Evolutionary conservation across 140 eudicot species (phyloP).

Genomic region (Bidens hawaiensis): DNA sequence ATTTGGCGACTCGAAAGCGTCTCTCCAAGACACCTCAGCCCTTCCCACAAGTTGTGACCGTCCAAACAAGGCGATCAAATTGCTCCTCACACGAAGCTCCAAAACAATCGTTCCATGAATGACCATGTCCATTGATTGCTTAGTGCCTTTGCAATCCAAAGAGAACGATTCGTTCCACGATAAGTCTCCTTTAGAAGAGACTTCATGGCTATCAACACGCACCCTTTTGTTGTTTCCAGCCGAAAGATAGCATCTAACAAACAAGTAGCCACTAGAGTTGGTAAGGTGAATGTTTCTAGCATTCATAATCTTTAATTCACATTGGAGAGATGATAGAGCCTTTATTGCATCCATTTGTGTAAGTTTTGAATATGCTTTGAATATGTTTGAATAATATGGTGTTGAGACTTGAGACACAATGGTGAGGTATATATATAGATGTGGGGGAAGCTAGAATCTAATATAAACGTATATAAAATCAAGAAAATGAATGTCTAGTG

Average conservation of each 20-base stretch:
- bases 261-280: constrained; percentile 29
- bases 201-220: constrained; percentile 41
- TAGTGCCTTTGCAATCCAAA: constrained; percentile 36
- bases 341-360: constrained; percentile 28
- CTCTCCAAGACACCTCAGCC: constrained; percentile 56
- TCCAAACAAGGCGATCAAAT: constrained; percentile 25
- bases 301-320: constrained; percentile 46
- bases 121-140: constrained; percentile 39
- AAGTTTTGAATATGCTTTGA: not conserved
- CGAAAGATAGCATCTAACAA: constrained; percentile 62
- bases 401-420: too few species aligned
- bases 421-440: constrained; percentile 2
- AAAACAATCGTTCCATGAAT: constrained; percentile 35
- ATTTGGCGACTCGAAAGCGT: constrained; percentile 35
- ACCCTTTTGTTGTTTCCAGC: constrained; percentile 57
- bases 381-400: constrained; percentile 8
- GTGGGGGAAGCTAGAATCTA: constrained; percentile 8
- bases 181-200: constrained; percentile 29
- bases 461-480: constrained; percentile 18
- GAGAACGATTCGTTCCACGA: constrained; percentile 51
- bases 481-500: constrained; percentile 8
- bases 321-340: constrained; percentile 27
- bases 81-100: constrained; percentile 47
- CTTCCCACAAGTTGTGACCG: constrained; percentile 54
- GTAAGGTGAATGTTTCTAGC: constrained; percentile 44